These are phyloP conservation scores for Coemansia sp. DNA, from an alignment of 192 early-diverging fungal species.

Conservation along the genomic window DNA sequence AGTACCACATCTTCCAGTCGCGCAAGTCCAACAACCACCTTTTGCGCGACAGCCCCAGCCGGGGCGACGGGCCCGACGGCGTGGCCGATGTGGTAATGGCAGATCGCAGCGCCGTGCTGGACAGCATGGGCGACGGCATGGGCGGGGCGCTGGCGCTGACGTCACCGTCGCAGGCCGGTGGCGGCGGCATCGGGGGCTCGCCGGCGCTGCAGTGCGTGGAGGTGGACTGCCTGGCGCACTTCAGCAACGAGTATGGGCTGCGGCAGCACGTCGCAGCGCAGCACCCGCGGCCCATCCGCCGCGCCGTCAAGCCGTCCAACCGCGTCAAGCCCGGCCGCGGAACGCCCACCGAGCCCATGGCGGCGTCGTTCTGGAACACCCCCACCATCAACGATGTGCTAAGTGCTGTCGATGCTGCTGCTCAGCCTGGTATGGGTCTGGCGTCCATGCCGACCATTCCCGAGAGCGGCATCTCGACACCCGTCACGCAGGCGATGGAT, in stretches of 20 bases:
- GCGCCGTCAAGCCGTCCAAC: conserved; percentile 44
- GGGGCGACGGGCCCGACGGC: not conserved
- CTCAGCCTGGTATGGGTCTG: not conserved
- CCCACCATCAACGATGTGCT: conserved; percentile 28
- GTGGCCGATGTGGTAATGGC: not conserved
- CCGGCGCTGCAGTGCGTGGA: conserved; percentile 35
- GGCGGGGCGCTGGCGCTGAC: not conserved
- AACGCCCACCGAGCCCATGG: conserved; percentile 12
- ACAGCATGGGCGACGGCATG: not conserved
- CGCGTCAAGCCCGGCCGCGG: conserved; percentile 9
- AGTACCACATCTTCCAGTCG: conserved; percentile 73
- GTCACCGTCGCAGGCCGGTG: not conserved
- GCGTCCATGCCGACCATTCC: conserved; percentile 32
- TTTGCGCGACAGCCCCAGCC: conserved; percentile 3
- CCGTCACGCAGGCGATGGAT: not conserved
- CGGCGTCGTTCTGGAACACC: conserved; percentile 22
- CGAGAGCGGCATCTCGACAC: conserved; percentile 8
- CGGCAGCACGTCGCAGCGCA: conserved; percentile 27
- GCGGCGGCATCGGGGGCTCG: too few species aligned
- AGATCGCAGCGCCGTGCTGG: not conserved
- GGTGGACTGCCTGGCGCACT: conserved; percentile 35
- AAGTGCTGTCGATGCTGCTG: conserved; percentile 1
- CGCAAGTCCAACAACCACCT: conserved; percentile 47
- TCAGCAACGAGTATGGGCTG: conserved; percentile 31
- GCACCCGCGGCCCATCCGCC: conserved; percentile 50